phyloP scores from a whole-genome alignment of 345 rosid genomes.

The Moringa oleifera region DNA sequence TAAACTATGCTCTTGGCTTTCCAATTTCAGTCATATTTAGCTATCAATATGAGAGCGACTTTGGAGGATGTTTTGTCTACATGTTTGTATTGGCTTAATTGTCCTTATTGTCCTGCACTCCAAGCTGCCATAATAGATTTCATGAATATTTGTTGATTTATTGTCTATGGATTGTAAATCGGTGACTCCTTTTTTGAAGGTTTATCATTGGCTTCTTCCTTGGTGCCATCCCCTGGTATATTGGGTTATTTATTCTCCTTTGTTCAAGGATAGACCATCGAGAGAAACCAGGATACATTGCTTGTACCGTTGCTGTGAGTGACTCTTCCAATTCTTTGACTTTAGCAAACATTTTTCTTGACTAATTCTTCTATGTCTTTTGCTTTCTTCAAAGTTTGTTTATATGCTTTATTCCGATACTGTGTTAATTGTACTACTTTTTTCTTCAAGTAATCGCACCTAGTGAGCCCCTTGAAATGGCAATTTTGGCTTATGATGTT shows the following conservation, averaged over 20 bases:
- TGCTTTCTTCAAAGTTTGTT: background rate
- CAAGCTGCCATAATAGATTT: background rate
- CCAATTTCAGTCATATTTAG: background rate
- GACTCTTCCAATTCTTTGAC: background rate
- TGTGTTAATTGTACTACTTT: background rate
- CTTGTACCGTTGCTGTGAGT: conserved; percentile 82
- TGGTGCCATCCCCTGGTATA: conserved; percentile 84
- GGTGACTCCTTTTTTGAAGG: conserved; percentile 32
- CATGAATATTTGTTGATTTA: background rate
- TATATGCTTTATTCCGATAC: background rate
- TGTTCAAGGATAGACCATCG: conserved; percentile 67
- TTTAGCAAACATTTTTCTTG: background rate
- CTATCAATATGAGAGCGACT: background rate
- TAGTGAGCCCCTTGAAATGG: too few species aligned
- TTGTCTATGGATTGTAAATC: conserved; percentile 11
- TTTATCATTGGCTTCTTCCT: conserved; percentile 83
- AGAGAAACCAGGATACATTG: conserved; percentile 91
- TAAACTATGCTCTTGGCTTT: background rate
- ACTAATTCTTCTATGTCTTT: background rate
- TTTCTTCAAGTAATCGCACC: background rate
- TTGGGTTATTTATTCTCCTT: conserved; percentile 55
- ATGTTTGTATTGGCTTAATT: background rate
- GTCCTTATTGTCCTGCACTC: background rate
- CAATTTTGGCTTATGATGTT: too few species aligned
- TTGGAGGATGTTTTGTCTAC: background rate